Base-by-base conservation (phyloP, 805 yeast species). In the Kazachstania psychrophila region DNA sequence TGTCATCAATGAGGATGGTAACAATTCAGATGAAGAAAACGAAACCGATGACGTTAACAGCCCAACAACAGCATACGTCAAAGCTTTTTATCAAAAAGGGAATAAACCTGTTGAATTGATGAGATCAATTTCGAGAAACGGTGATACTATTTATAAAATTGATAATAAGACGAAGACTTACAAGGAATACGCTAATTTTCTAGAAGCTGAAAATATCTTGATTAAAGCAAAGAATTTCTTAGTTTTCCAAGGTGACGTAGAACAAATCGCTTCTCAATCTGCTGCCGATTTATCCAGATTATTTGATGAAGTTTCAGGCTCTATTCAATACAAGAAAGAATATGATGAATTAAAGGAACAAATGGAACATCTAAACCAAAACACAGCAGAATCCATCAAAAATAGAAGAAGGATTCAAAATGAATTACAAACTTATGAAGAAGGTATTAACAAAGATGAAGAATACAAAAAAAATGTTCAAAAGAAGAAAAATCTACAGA, bases 221-320 rank as follows among this genome's bases (percentile, higher is more conserved):
- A 81, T 87, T 46, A 85, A 82, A 53, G 96, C 96, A 1, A 72
- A 85, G 53, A 92, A 92, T 57, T 89, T 89, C 51, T 63, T 92
- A 42, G 97, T 92, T 6, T 87, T 89, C 54, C 98, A 92, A 64
- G 97, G 98, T 42, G 97, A 89, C 54, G 94, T 92, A 34, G 97
- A 89, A 56, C 81, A 78, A 48, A 77, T 92, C 28, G 97, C 97
- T 0, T 71, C 94, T 0, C 94, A 88, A 55, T 75, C 89, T 0
- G 75, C 96, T 0, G 58, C 60, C 17, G 94, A 86, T 26, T 66
- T 92, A 41, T 75, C 94, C 2, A 68, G 64, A 30, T 59, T 88
- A 42, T 65, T 92, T 37, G 98, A 92, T 60, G 75, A 75, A 12
- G 76, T 92, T 19, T 81, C 94, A 42, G 95, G 96, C 0, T 83